Conservation (phyloP, 2,329 filamentous ascomycete genomes). For the Aspergillus bombycis region DNA sequence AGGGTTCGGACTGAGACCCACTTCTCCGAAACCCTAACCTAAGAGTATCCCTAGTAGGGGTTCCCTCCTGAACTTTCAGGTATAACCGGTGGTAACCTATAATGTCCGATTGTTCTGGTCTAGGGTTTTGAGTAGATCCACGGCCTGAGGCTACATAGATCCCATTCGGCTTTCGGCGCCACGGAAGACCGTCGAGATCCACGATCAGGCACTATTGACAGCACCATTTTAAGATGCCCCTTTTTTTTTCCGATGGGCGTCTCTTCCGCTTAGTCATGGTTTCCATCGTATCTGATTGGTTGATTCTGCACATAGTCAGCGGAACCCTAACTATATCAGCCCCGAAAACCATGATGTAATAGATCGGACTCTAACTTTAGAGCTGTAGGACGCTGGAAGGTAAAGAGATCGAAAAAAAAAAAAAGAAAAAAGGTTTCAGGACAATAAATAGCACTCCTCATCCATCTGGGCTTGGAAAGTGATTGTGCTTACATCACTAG, state of each 20-base stretch:
- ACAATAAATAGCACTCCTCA: neutral
- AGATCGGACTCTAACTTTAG: neutral
- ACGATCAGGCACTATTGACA: too few species aligned
- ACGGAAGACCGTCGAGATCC: too few species aligned
- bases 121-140: too few species aligned
- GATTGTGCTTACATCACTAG: neutral
- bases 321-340: neutral
- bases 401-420: neutral
- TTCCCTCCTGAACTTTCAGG: too few species aligned
- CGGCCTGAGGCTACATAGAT: too few species aligned
- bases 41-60: too few species aligned
- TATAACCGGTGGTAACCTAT: too few species aligned
- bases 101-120: too few species aligned
- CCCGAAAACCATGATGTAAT: neutral
- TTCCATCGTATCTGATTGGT: neutral
- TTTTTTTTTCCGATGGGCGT: neutral
- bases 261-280: neutral
- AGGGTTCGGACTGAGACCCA: too few species aligned
- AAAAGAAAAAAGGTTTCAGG: neutral
- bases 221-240: too few species aligned
- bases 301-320: neutral
- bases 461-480: accelerated
- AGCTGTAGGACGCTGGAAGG: neutral
- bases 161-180: too few species aligned
- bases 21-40: too few species aligned